Evolutionary conservation across 345 rosid genomes (phyloP).

Genomic region (Eucalyptus polyanthemos): DNA sequence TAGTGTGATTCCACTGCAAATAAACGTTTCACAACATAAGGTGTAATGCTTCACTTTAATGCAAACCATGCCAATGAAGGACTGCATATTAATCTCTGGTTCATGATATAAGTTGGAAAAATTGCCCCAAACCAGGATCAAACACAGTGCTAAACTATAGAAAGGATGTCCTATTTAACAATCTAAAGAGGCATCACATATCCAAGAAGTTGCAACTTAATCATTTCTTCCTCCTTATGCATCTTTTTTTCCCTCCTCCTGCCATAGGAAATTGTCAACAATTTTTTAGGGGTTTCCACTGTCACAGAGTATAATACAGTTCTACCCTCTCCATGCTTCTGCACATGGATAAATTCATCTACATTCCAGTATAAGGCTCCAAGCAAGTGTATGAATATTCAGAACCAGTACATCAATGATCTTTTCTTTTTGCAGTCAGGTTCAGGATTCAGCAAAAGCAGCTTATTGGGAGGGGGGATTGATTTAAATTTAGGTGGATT

Average conservation of each 20-base stretch:
- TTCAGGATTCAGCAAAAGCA: not conserved
- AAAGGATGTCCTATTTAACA: not conserved
- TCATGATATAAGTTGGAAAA: not conserved
- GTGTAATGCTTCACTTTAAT: not conserved
- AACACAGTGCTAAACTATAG: not conserved
- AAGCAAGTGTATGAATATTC: not conserved
- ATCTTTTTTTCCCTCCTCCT: not conserved
- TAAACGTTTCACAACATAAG: not conserved
- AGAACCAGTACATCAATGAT: not conserved
- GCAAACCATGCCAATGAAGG: not conserved
- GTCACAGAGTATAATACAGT: not conserved
- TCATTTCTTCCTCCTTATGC: not conserved
- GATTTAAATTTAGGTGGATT: not conserved
- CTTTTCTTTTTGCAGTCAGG: not conserved
- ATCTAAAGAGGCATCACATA: not conserved
- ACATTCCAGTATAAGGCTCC: not conserved
- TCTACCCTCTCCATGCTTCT: not conserved
- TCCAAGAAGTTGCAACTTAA: not conserved
- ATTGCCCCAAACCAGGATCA: not conserved
- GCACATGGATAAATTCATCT: not conserved
- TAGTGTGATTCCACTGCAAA: conserved; percentile 79
- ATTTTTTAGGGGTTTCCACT: not conserved
- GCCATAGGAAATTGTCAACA: not conserved
- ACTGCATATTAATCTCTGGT: not conserved
- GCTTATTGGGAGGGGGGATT: not conserved